A percentile compares a stretch with the other conserved stretches of the same genome.
Evolutionary conservation across 1,284 basidiomycete genomes (phyloP).

Genomic region (Naganishia sp.): DNA sequence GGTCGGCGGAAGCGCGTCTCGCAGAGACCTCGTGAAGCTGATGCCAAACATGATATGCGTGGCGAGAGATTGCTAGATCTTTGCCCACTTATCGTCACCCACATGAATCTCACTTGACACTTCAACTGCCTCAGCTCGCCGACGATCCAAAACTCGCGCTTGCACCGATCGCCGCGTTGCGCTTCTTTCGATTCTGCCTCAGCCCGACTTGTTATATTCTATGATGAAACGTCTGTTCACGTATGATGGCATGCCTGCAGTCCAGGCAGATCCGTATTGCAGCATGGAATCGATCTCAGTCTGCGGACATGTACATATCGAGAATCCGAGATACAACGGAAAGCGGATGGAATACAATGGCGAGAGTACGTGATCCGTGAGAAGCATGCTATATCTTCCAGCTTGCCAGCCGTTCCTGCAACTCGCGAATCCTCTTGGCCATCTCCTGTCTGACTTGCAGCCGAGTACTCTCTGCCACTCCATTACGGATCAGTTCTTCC

Average conservation of each 20-base stretch:
- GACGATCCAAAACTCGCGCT: constrained; percentile 24
- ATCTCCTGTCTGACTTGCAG: constrained; percentile 31
- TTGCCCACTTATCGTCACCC: too few species aligned
- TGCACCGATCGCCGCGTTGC: constrained; percentile 2
- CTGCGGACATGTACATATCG: too few species aligned
- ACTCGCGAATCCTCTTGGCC: constrained; percentile 31
- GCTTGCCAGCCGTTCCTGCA: constrained; percentile 33
- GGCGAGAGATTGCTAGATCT: background rate
- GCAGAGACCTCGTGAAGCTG: constrained; percentile 22
- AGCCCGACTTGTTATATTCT: background rate
- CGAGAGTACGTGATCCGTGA: too few species aligned
- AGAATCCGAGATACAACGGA: too few species aligned
- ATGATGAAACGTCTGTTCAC: too few species aligned
- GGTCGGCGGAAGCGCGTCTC: constrained; percentile 20
- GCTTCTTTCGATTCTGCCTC: constrained; percentile 14
- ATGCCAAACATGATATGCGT: constrained; percentile 14
- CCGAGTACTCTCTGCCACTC: constrained; percentile 27
- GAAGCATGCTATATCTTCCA: constrained; percentile 26
- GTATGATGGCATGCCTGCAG: too few species aligned
- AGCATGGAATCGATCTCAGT: background rate
- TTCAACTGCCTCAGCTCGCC: background rate
- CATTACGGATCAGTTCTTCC: constrained; percentile 27
- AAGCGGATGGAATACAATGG: too few species aligned
- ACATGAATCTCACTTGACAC: too few species aligned
- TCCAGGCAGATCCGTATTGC: background rate